Percentiles rank a stretch among this genome's conserved stretches.
phyloP scores from a whole-genome alignment of 2,329 filamentous ascomycete genomes.

The Cladosporium oxysporum region DNA sequence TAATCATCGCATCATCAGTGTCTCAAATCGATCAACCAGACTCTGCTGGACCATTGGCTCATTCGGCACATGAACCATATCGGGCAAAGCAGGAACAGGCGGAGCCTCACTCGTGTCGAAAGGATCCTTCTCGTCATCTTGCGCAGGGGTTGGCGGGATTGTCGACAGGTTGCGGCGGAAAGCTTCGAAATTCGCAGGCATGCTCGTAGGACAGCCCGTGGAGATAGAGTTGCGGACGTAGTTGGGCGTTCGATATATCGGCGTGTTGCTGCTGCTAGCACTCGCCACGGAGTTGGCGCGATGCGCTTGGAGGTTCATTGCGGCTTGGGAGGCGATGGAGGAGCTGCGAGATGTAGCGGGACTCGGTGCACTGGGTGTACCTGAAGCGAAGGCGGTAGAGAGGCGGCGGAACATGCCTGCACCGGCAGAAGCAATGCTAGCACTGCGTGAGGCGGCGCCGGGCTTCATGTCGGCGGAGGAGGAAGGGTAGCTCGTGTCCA shows the following conservation, averaged over 20 bases:
- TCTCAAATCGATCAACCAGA: neutral
- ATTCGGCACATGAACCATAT: constrained; percentile 4
- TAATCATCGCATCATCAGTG: neutral
- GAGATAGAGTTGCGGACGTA: constrained; percentile 41
- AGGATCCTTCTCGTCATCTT: constrained; percentile 39
- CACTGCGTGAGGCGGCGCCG: constrained; percentile 26
- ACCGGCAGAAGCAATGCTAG: constrained; percentile 32
- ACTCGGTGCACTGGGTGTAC: neutral
- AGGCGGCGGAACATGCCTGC: constrained; percentile 36
- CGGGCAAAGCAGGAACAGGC: constrained; percentile 26
- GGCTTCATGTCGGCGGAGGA: constrained; percentile 20
- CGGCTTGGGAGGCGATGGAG: constrained; percentile 27
- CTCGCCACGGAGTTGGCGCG: constrained; percentile 3
- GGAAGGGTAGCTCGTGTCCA: constrained; percentile 34
- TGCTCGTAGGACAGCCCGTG: constrained; percentile 42
- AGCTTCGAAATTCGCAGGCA: constrained; percentile 33
- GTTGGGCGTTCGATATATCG: constrained; percentile 36
- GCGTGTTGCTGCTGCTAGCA: constrained; percentile 20
- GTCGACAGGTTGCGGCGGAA: constrained; percentile 38
- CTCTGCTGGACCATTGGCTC: neutral
- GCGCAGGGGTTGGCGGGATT: constrained; percentile 46
- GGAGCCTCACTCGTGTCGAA: constrained; percentile 37
- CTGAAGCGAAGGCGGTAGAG: constrained; percentile 35
- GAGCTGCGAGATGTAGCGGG: constrained; percentile 25
- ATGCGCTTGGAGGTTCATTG: neutral